Base-by-base conservation (phyloP, 2,329 filamentous ascomycete species). In the Penicillium digitatum region DNA sequence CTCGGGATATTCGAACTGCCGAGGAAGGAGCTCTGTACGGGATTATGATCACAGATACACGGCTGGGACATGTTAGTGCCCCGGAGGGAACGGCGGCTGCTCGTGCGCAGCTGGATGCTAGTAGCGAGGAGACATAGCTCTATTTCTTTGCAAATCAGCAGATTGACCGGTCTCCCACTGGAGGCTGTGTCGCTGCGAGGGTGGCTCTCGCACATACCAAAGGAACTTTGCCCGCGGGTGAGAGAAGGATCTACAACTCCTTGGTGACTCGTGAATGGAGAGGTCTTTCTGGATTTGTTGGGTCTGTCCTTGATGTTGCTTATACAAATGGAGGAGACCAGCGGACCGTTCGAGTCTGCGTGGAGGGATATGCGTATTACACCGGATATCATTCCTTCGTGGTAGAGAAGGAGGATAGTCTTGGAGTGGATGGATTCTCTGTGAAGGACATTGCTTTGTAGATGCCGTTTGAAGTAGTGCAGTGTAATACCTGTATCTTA, bases 61-160 rank as follows among this genome's bases (percentile, higher is more conserved):
- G 34, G 6, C 12, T 62, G 16, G 58, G 60, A 26, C 56, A 52
- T n/a, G 52, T 38, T 20, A 35, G 1, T 22, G 42, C 48, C 1
- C 26, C 51, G 0, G 57, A 58, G n/a, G 49, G 50, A 67, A 75
- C 56, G 24, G 66, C 22, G 48, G 57, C 14, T 26, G 66, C 16
- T 63, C 66, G 3, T 31, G 35, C 18, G 45, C 54, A 5, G 54
- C 60, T 12, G 44, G 62, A 51, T 5, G 62, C 64, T 3, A 47
- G 50, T 4, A 68, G 69, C 7, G 65, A 68, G 9, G 78, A 79
- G 57, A 74, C 72, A 0, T 77, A 77, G 0, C 55, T 78, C 0
- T 79, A 75, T 60, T 75, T 74, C 64, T 76, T 79, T 56, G 76
- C 76, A 0, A 72, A 78, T 27, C 72, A 75, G 49, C 74, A 79